Base-by-base conservation (phyloP, 2,329 filamentous ascomycete species). In the Microsporum audouinii region DNA sequence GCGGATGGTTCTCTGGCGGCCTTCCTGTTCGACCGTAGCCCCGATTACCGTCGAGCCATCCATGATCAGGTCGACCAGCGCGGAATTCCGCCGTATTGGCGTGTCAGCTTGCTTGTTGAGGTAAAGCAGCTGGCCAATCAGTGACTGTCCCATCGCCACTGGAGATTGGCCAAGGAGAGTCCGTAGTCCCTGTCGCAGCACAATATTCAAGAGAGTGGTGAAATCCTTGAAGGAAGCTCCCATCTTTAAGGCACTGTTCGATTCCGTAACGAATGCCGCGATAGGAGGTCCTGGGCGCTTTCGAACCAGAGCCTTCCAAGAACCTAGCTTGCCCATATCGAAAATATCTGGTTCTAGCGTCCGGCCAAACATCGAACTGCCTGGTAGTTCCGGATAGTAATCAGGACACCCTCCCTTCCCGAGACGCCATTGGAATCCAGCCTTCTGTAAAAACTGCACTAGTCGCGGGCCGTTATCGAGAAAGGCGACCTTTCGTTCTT, bases 401-500 rank as follows among this genome's bases (percentile, higher is more conserved):
- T 73, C 72, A 2, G 71, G 71, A 63, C 70, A 71, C 2, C 64
- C 64, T 5, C 60, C 58, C 12, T 63, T 66, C 12, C 61, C 58
- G 6, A 17, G 34, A n/a, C 45, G 58, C 69, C 69, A 73, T 4
- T 63, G 41, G 59, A 70, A 61, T 2, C 60, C 60, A 3, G 23
- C 14, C 5, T 64, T 55, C 59, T 67, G 63, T 10, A 75, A 65
- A 41, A 66, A 75, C 31, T 62, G 58, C 14, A 72, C 65, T 70
- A 75, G 71, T 60, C 64, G 47, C 0, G 72, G 71, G 0, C 67
- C 72, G 12, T 70, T 64, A 17, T 69, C 64, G 1, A 75, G 60
- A 60, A 70, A 75, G 0, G 71, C 70, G 7, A 58, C 34, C 36
- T 55, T 57, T 6, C 60, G 60, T 47, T 57, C 60, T 12, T 27